Base-by-base conservation (phyloP, 106 monocot species). In the Acorus calamus region DNA sequence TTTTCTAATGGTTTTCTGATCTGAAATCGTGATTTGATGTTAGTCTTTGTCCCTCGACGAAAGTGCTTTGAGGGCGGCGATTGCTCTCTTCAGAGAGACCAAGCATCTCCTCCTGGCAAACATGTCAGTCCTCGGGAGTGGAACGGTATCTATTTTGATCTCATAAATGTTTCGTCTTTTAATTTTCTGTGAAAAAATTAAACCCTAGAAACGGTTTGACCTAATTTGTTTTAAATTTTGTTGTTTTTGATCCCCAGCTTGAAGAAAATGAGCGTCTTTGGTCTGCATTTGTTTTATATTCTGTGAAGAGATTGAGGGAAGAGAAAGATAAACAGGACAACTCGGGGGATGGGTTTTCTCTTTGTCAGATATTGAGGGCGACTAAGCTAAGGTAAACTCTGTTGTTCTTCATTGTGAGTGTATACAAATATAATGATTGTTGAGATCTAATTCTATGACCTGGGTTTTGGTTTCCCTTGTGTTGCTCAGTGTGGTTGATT, bases 221-320 rank as follows among this genome's bases (percentile, higher is more conserved):
- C 66, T 7, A 11, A 59, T 71, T 46, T 64, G 41, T 62, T 3
- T 45, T 46, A 6, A 60, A 12, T 45, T 65, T 57, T 11, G 43
- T 65, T 10, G 50, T 56, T 44, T 68, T n/a, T 55, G 71, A 71
- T 43, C 46, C 64, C 10, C 65, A 96, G 96, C 80, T 87, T 6
- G 96, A 87, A 50, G 90, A 96, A 63, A 82, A 79, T 14, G 91
- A 96, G 76, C 80, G 80, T 59, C 69, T 78, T 55, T 91, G 90
- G 90, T 85, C 80, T 5, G 90, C 87, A 0, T 96, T 80, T 85
- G 65, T 83, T 66, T 52, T 96, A 62, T 87, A 85, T 69, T 96
- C 87, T 14, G 78, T 87, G 56, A 69, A 68, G 53, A 87, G 77
- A 67, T 64, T 96, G 52, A 70, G 67, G 43, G 71, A 74, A 5